phyloP scores from a whole-genome alignment of 2,329 filamentous ascomycete genomes.

The Helotiales sp. region DNA sequence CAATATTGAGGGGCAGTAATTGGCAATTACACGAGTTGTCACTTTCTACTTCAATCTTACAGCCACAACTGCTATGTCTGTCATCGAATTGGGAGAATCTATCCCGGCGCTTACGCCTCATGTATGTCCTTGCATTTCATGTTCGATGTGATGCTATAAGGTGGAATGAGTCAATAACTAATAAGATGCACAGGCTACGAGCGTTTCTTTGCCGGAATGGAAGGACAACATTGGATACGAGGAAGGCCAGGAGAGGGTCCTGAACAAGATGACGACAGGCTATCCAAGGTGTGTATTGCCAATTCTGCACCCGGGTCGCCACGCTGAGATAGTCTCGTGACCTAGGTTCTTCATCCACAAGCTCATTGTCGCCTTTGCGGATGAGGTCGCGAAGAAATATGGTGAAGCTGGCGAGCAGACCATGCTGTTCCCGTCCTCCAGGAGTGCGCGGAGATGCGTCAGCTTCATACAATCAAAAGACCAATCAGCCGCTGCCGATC shows the following conservation, averaged over 20 bases:
- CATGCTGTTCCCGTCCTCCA: slow-evolving; percentile 78
- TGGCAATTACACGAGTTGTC: neutral
- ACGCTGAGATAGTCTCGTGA: slow-evolving; percentile 25
- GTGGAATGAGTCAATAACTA: slow-evolving; percentile 14
- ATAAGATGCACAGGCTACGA: slow-evolving; percentile 72
- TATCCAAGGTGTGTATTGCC: slow-evolving; percentile 69
- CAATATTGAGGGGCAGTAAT: neutral
- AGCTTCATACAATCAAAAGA: slow-evolving; percentile 68
- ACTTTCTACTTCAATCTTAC: neutral
- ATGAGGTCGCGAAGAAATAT: slow-evolving; percentile 64
- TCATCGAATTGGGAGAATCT: slow-evolving; percentile 36
- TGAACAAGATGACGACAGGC: slow-evolving; percentile 81
- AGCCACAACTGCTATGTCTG: slow-evolving; percentile 28
- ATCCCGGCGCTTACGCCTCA: slow-evolving; percentile 37
- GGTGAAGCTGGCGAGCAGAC: slow-evolving; percentile 64
- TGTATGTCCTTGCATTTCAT: slow-evolving; percentile 27
- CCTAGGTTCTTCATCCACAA: slow-evolving; percentile 87
- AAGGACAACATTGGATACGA: slow-evolving; percentile 88
- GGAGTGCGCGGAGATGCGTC: slow-evolving; percentile 69
- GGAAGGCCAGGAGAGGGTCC: slow-evolving; percentile 85
- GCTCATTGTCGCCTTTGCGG: slow-evolving; percentile 72
- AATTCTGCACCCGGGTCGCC: slow-evolving; percentile 1
- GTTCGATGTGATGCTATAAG: neutral
- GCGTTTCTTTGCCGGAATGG: slow-evolving; percentile 95
- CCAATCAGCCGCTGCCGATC: slow-evolving; percentile 48